phyloP scores from a whole-genome alignment of 495 filamentous ascomycete genomes.

The Melanomma pulvis-pyrius region DNA sequence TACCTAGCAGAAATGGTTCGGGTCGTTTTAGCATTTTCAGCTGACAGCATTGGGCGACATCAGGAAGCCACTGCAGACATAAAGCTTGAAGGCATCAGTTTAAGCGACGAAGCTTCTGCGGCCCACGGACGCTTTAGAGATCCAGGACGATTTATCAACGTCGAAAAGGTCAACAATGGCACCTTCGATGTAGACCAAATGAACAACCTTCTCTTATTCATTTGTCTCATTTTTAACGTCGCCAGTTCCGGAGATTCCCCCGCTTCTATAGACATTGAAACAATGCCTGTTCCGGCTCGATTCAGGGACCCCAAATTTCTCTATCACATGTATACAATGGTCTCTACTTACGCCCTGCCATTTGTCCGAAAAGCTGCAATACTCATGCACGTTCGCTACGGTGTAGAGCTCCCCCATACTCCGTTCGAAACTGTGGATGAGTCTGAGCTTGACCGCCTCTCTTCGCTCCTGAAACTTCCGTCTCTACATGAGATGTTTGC shows the following conservation, averaged over 20 bases:
- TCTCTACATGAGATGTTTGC: constrained; percentile 76
- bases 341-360: constrained; percentile 80
- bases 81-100: background rate
- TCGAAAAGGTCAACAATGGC: constrained; percentile 14
- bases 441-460: constrained; percentile 81
- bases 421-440: constrained; percentile 65
- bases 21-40: constrained; percentile 56
- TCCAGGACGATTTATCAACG: constrained; percentile 21
- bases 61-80: background rate
- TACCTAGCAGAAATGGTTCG: constrained; percentile 91
- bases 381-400: constrained; percentile 83
- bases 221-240: constrained; percentile 20
- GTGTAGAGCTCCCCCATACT: constrained; percentile 81
- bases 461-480: constrained; percentile 72
- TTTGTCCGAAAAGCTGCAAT: constrained; percentile 87
- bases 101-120: background rate
- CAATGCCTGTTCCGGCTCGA: background rate
- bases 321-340: constrained; percentile 54
- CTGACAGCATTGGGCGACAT: background rate
- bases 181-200: constrained; percentile 12
- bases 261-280: background rate
- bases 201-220: constrained; percentile 16
- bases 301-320: constrained; percentile 32
- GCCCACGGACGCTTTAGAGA: background rate
- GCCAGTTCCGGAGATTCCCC: constrained; percentile 10